phyloP scores from a whole-genome alignment of 169 alveolate genomes.

The Fabrea salina region DNA sequence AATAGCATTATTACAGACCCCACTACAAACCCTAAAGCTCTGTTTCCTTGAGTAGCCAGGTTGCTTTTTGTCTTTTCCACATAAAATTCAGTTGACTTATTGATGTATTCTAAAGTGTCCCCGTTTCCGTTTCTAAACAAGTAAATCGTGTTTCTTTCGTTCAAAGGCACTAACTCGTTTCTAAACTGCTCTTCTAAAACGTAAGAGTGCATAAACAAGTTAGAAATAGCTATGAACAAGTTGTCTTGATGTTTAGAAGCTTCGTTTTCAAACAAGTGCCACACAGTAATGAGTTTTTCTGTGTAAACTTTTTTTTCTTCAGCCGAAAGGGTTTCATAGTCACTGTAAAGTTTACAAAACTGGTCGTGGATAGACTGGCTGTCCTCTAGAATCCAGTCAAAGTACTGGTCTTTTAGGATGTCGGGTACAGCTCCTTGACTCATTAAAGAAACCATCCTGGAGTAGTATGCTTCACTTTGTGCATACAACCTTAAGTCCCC shows the following conservation, averaged over 20 bases:
- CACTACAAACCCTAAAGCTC: slow-evolving; percentile 14
- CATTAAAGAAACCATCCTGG: slow-evolving; percentile 4
- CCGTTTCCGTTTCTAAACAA: slow-evolving; percentile 26
- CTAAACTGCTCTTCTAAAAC: slow-evolving; percentile 3
- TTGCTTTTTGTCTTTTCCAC: not conserved
- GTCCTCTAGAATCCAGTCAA: slow-evolving; percentile 17
- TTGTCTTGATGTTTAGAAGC: not conserved
- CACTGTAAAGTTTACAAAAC: not conserved
- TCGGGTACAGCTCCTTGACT: not conserved
- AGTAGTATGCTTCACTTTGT: not conserved
- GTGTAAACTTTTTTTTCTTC: not conserved
- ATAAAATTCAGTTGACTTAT: slow-evolving; percentile 12
- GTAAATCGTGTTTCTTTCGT: slow-evolving; percentile 22
- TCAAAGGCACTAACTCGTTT: not conserved
- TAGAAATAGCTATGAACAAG: slow-evolving; percentile 24
- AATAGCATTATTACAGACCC: slow-evolving; percentile 11
- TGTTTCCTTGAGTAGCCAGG: not conserved
- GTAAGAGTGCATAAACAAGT: slow-evolving; percentile 19
- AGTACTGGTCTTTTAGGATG: not conserved
- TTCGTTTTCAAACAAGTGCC: not conserved
- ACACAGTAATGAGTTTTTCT: not conserved
- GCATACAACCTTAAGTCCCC: slow-evolving; percentile 23
- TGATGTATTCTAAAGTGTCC: slow-evolving; percentile 20
- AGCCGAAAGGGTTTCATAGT: not conserved
- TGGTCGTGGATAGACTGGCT: slow-evolving; percentile 23